Percentiles rank a stretch among this genome's conserved stretches.
Evolutionary conservation across 2,329 filamentous ascomycete genomes (phyloP).

Genomic region (Aspergillus sp.): DNA sequence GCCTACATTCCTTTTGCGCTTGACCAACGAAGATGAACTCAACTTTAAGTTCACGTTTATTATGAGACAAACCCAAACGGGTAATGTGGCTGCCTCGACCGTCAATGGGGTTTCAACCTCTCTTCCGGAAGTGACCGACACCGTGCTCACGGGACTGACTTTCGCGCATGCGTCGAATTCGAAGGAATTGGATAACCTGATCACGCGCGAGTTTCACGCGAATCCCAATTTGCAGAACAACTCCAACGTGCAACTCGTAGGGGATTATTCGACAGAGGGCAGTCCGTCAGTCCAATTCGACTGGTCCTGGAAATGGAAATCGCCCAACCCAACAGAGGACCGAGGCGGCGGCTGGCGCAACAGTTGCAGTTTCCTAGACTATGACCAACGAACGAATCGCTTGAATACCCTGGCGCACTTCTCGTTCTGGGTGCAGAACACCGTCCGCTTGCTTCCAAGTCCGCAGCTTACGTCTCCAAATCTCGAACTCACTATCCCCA

Average conservation of each 20-base stretch:
- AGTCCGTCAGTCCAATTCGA: constrained; percentile 77
- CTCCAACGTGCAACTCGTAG: constrained; percentile 88
- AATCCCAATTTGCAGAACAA: constrained; percentile 98
- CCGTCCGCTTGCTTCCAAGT: constrained; percentile 26
- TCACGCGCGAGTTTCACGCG: constrained; percentile 91
- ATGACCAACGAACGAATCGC: constrained; percentile 84
- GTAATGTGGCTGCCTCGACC: constrained; percentile 44
- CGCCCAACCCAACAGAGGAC: constrained; percentile 73
- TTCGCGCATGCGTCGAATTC: constrained; percentile 81
- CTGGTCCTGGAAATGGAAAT: constrained; percentile 96
- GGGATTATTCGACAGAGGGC: constrained; percentile 80
- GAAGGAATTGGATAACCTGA: constrained; percentile 83
- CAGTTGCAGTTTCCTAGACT: constrained; percentile 94
- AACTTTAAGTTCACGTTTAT: constrained; percentile 89
- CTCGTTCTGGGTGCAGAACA: constrained; percentile 87
- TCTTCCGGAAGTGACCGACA: constrained; percentile 52
- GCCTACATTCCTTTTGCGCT: constrained; percentile 74
- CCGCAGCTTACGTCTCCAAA: constrained; percentile 62
- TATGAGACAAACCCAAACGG: constrained; percentile 49
- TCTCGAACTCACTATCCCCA: constrained; percentile 64
- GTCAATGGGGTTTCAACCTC: constrained; percentile 45
- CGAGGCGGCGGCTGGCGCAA: constrained; percentile 89
- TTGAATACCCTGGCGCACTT: constrained; percentile 84
- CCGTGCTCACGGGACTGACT: constrained; percentile 77
- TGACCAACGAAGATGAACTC: constrained; percentile 85